Conservation (phyloP, 202 grass and related monocot species). For the Panicum hallii region DNA sequence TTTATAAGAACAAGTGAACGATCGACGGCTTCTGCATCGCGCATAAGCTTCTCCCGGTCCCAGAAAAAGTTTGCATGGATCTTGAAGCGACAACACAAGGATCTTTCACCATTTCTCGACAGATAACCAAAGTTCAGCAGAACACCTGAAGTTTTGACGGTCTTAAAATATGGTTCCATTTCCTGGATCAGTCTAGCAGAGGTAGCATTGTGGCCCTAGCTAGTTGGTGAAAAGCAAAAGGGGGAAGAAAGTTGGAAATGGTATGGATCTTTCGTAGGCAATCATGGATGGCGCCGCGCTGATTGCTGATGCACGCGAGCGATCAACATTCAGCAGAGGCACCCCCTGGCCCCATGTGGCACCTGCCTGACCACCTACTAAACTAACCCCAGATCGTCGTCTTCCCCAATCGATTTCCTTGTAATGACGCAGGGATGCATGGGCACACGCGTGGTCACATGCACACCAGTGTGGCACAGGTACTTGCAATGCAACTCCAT, state of each 20-base stretch:
- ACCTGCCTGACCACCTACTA: constrained; percentile 37
- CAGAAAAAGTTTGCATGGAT: neutral
- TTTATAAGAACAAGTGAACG: neutral
- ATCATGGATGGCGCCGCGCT: constrained; percentile 36
- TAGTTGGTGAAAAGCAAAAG: constrained; percentile 22
- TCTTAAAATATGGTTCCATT: constrained; percentile 29
- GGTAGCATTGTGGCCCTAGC: neutral
- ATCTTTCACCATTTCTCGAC: neutral
- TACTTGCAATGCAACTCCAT: constrained; percentile 12
- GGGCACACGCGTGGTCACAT: constrained; percentile 23
- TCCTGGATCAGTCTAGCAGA: constrained; percentile 4
- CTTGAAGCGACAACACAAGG: neutral
- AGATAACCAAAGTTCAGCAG: neutral
- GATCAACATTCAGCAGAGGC: constrained; percentile 29
- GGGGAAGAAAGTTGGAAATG: constrained; percentile 16
- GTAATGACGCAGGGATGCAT: constrained; percentile 5
- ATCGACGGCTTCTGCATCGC: neutral
- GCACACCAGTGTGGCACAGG: constrained; percentile 36
- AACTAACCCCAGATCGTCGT: constrained; percentile 38
- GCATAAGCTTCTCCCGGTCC: neutral
- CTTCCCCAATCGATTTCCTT: neutral
- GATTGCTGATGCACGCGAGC: constrained; percentile 32
- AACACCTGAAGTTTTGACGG: neutral
- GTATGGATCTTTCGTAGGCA: constrained; percentile 41
- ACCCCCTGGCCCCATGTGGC: constrained; percentile 38